phyloP scores from a whole-genome alignment of 106 monocot genomes.

The Acanthochlamys bracteata region DNA sequence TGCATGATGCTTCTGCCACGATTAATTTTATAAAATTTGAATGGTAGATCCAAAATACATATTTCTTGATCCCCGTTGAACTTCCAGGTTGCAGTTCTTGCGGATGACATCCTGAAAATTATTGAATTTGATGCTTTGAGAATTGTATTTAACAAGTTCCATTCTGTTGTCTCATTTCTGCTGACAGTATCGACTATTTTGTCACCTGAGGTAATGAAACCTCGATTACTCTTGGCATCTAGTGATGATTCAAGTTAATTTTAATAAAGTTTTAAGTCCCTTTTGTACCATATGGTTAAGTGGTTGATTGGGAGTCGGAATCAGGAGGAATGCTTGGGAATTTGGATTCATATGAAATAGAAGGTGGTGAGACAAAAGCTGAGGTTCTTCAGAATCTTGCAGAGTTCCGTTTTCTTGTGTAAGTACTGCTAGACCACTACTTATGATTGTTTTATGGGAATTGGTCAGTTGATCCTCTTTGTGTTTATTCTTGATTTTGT shows the following conservation, averaged over 20 bases:
- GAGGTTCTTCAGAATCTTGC: conserved; percentile 95
- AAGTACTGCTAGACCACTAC: conserved; percentile 5
- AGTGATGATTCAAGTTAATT: not conserved
- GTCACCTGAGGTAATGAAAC: conserved; percentile 68
- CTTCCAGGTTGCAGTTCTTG: conserved; percentile 76
- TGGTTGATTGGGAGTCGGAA: conserved; percentile 70
- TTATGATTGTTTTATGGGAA: not conserved
- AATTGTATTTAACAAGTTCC: conserved; percentile 85
- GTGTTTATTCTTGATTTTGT: not conserved
- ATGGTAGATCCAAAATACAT: no score
- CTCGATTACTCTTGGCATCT: not conserved
- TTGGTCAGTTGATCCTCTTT: not conserved
- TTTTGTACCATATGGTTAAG: conserved; percentile 23
- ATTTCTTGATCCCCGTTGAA: no score
- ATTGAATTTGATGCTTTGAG: conserved; percentile 87
- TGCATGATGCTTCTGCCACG: no score
- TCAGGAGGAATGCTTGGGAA: conserved; percentile 80
- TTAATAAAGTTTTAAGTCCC: not conserved
- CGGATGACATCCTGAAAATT: conserved; percentile 90
- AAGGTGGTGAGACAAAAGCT: conserved; percentile 91
- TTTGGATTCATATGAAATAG: conserved; percentile 83
- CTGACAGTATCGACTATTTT: conserved; percentile 80
- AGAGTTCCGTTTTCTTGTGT: conserved; percentile 95
- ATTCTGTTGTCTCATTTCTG: conserved; percentile 68
- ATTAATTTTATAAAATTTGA: no score